These are phyloP conservation scores for Serendipita sp. DNA, from an alignment of 1,284 basidiomycete genomes.

Conservation along the genomic window DNA sequence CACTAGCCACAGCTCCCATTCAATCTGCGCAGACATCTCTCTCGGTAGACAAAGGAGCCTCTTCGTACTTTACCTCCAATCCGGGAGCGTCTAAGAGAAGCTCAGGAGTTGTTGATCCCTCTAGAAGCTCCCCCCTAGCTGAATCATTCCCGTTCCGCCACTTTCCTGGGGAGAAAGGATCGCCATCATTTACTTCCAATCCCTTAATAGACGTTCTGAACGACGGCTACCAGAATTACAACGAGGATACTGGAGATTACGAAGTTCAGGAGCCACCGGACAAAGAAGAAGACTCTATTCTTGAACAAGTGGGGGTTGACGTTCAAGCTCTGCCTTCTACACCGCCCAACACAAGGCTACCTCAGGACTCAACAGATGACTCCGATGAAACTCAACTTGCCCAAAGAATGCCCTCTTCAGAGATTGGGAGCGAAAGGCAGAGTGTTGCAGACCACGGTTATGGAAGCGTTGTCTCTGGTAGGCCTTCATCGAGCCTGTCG, in stretches of 20 bases:
- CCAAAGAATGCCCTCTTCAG: background rate
- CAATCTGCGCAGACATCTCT: background rate
- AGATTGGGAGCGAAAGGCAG: background rate
- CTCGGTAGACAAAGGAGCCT: background rate
- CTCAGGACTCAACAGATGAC: background rate
- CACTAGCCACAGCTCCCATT: background rate
- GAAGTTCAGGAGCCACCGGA: background rate
- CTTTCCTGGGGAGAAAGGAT: background rate
- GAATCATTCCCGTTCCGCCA: background rate
- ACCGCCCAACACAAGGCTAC: background rate
- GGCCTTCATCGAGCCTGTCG: background rate
- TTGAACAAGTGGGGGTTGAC: background rate
- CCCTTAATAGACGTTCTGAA: background rate
- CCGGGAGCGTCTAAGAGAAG: background rate
- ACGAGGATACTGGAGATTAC: too few relatives aligned
- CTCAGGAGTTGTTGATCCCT: background rate
- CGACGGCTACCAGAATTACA: too few relatives aligned
- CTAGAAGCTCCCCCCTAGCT: background rate
- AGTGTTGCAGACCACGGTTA: background rate
- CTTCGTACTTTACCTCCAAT: background rate
- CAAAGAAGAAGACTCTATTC: too few relatives aligned
- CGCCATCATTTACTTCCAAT: background rate
- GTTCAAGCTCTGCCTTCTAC: background rate
- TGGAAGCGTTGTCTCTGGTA: background rate
- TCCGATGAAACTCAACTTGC: too few relatives aligned